Evolutionary conservation across 139 green algal genomes (phyloP), one percentile per base, ranked within the genome.

Genomic region (Closterium sp.): DNA sequence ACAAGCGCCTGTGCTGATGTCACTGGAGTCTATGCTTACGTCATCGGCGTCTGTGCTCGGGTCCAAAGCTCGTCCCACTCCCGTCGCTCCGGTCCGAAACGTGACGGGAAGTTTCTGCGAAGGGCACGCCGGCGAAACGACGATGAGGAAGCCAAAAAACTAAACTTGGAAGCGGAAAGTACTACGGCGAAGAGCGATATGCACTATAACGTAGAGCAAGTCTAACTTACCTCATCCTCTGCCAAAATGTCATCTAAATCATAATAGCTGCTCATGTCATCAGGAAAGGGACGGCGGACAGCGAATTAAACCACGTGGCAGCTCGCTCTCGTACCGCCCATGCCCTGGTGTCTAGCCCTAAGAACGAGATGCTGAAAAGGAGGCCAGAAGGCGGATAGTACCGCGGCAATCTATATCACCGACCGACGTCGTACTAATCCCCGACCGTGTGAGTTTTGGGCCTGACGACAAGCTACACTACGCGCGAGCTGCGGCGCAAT

Each of bases 221-320:
- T 32, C 25, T 28, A 69, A 35, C 34, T 0, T 89, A 92, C 89
- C 83, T 92, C 89, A 84, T 92, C 89, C 32, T 92, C 89, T 10
- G 32, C 85, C 33, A 92, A 81, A 33, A 92, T 92, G 32, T 23
- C 31, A 32, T 92, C 76, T 33, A 92, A 76, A 38, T 92, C 86
- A 35, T 92, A 92, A 30, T 92, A 92, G 43, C 89, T 81, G 31
- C 43, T 36, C 83, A 92, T 89, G 84, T 90, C 34, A 38, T 91
- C 25, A 38, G 88, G 36, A 84, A 85, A 89, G 32, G 86, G 0
- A 90, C 87, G 55, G 55, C 55, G 55, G 55, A 28, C 55, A 76
- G 55, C 55, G 55, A 76, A 76, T 76, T 19, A 76, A 76, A 76
- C 55, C 55, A 76, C 55, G 55, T 76, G 55, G 0, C 23, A 16